Evolutionary conservation across 1,284 basidiomycete genomes (phyloP), one percentile per base, ranked within the genome.

Genomic region (Ganoderma boninense): DNA sequence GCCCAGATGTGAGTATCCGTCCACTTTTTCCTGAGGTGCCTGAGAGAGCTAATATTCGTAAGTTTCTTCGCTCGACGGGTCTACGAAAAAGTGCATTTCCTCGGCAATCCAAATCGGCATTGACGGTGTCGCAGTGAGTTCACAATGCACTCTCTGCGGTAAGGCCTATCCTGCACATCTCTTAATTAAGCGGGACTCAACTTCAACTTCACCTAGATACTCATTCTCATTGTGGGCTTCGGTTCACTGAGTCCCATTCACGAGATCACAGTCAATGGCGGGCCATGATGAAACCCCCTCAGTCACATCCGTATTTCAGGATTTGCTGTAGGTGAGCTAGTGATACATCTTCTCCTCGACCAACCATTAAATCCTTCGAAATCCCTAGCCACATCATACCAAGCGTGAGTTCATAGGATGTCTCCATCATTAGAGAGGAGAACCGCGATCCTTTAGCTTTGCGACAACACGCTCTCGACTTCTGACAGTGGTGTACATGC

Each of bases 21-120:
- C 11, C 14, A 61, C 18, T 7, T 11, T 13, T 11, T 8, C 23
- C n/a, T 20, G 20, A 61, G 40, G 40, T 46, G 18, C 26, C 6
- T 6, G 10, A 11, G 6, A 11, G 49, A 52, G 35, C 49, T 52
- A 13, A 52, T 13, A 52, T 52, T 52, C 4, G 11, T 26, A 23
- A 69, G 68, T 1, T 69, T 69, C 59, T 69, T 69, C 20, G 68
- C 68, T 7, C 49, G 59, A 18, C 68, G 68, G 1, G 68, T 69
- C 13, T 65, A 57, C 32, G 35, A 65, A 40, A 60, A 29, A 43
- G 68, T 54, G 8, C 20, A 23, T 54, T 13, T 14, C 54, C 16
- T 29, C 23, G 49, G 20, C 8, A n/a, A n/a, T 11, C 11, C 13
- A 29, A 6, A 23, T 7, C 2, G 16, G 2, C 32, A 32, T 32